phyloP scores from a whole-genome alignment of 2,329 filamentous ascomycete genomes.

The Colletotrichum sp. region DNA sequence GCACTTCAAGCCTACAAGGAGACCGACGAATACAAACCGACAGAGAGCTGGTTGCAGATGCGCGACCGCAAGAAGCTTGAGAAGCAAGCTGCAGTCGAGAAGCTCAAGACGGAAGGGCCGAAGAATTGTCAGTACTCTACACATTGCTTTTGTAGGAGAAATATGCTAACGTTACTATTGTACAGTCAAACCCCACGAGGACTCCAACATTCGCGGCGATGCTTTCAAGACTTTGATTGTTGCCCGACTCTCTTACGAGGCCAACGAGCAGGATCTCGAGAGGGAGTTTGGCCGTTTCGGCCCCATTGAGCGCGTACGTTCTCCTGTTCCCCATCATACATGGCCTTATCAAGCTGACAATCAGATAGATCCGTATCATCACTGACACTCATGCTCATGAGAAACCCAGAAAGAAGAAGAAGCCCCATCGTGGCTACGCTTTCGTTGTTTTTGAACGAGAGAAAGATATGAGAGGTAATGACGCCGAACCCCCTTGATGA shows the following conservation, averaged over 20 bases:
- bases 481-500: conserved; percentile 9
- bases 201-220: conserved; percentile 89
- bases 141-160: neutral
- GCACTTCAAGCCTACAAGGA: conserved; percentile 80
- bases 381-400: conserved; percentile 74
- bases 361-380: conserved; percentile 80
- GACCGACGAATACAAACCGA: conserved; percentile 77
- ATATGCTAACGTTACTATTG: conserved; percentile 22
- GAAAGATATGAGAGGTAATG: conserved; percentile 98
- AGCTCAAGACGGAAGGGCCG: conserved; percentile 65
- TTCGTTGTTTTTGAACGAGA: conserved; percentile 98
- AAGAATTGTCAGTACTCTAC: conserved; percentile 48
- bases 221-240: conserved; percentile 96
- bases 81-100: conserved; percentile 73
- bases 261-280: conserved; percentile 88
- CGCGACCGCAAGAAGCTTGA: conserved; percentile 85
- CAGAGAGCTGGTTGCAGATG: conserved; percentile 91
- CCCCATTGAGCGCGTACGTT: conserved; percentile 83
- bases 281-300: conserved; percentile 93
- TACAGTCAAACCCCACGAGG: conserved; percentile 80
- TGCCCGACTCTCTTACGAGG: conserved; percentile 86
- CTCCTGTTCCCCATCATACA: neutral
- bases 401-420: conserved; percentile 78
- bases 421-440: conserved; percentile 87
- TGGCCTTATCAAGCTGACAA: conserved; percentile 1